Conservation (phyloP, 1,284 basidiomycete genomes). For the Trametes polyzona region DNA sequence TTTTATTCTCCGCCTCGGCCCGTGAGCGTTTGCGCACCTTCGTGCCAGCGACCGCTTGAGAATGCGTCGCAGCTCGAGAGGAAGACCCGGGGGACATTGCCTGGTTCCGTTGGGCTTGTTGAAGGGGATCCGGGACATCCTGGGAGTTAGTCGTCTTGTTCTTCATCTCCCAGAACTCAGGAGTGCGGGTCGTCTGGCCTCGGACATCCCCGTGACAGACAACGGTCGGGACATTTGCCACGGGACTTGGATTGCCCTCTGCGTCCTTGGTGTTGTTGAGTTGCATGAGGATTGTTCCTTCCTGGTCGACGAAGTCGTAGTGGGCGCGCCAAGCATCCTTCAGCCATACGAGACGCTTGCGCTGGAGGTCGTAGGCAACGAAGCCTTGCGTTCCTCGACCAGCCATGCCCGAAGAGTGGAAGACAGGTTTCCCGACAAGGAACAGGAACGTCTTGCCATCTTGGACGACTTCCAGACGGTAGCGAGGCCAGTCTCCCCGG, state of each 20-base stretch:
- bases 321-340: slow-evolving; percentile 22
- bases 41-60: background rate
- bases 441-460: background rate
- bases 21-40: background rate
- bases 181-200: background rate
- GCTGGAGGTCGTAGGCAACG: slow-evolving; percentile 8
- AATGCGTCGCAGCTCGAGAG: background rate
- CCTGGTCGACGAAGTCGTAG: slow-evolving; percentile 8
- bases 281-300: slow-evolving; percentile 4
- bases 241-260: no score
- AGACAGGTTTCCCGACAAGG: slow-evolving; percentile 6
- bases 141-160: no score
- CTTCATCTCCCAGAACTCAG: background rate
- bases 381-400: slow-evolving; percentile 20
- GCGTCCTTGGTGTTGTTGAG: slow-evolving; percentile 6
- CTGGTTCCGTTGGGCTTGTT: background rate
- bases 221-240: slow-evolving; percentile 11
- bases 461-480: slow-evolving; percentile 6
- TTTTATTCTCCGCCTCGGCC: background rate
- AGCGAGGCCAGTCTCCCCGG: slow-evolving; percentile 6
- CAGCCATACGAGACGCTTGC: slow-evolving; percentile 10
- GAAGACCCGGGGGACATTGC: background rate
- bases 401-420: background rate
- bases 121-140: background rate
- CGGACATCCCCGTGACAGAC: slow-evolving; percentile 20